These are phyloP conservation scores for Zymoseptoria pseudotritici DNA, from an alignment of 2,329 filamentous ascomycete genomes.

Conservation along the genomic window DNA sequence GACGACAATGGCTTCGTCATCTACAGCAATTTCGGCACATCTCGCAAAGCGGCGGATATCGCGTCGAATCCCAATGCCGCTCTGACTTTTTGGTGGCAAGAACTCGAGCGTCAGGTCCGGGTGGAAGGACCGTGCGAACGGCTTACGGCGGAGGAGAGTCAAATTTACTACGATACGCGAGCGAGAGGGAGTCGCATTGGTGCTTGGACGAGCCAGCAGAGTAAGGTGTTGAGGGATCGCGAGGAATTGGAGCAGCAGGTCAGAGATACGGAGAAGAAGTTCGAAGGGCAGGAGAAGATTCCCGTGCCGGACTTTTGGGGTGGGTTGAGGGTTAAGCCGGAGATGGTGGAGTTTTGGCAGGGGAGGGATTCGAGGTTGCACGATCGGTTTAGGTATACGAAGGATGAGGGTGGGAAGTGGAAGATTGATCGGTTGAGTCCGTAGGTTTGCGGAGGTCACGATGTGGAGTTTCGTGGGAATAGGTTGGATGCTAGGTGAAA, in stretches of 20 bases:
- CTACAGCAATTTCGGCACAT: constrained; percentile 87
- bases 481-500: no score
- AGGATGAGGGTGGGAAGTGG: constrained; percentile 39
- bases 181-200: constrained; percentile 78
- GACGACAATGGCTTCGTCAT: constrained; percentile 78
- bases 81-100: constrained; percentile 85
- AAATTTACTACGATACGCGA: constrained; percentile 55
- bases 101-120: constrained; percentile 79
- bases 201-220: constrained; percentile 91
- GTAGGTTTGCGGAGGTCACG: constrained; percentile 31
- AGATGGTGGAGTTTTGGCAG: constrained; percentile 92
- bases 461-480: no score
- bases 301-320: constrained; percentile 94
- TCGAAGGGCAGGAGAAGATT: constrained; percentile 69
- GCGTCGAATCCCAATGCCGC: constrained; percentile 67
- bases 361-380: constrained; percentile 83
- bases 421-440: constrained; percentile 66
- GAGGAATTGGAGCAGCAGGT: constrained; percentile 71
- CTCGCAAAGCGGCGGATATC: constrained; percentile 60
- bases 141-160: constrained; percentile 62
- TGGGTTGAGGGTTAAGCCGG: constrained; percentile 75
- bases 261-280: constrained; percentile 65
- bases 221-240: constrained; percentile 62
- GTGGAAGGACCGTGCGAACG: constrained; percentile 72
- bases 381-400: constrained; percentile 83